Evolutionary conservation across 345 rosid species (phyloP).

Genomic region (Tarenaya hassleriana): DNA sequence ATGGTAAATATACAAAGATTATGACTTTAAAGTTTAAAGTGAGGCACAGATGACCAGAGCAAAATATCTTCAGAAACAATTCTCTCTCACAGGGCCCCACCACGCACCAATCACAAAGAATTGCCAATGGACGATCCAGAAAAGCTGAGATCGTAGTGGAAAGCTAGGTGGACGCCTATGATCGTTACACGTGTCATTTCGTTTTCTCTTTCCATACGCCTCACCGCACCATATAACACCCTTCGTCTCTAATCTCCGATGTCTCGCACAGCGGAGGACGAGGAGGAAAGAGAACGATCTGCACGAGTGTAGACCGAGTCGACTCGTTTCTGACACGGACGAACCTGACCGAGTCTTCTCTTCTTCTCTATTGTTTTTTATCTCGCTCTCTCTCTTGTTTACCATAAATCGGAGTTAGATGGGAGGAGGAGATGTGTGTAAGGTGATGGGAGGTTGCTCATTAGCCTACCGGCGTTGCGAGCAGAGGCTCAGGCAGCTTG

Average conservation of each 20-base stretch:
- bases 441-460: conserved; percentile 61
- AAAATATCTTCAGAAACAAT: too few species aligned
- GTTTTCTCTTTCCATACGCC: not conserved
- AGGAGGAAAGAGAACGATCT: not conserved
- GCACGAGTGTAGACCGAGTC: conserved; percentile 23
- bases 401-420: conserved; percentile 8
- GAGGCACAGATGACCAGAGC: too few species aligned
- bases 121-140: too few species aligned
- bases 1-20: too few species aligned
- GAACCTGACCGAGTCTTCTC: conserved; percentile 15
- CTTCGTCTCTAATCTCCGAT: conserved; percentile 14
- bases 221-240: not conserved
- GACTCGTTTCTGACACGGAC: conserved; percentile 18
- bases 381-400: not conserved
- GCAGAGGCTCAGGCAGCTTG: conserved; percentile 55
- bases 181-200: not conserved
- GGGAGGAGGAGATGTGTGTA: conserved; percentile 24
- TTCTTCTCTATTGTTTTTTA: not conserved
- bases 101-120: too few species aligned
- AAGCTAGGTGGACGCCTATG: not conserved
- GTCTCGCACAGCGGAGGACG: not conserved
- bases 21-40: too few species aligned
- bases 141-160: too few species aligned
- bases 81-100: too few species aligned
- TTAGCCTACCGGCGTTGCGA: conserved; percentile 54